Evolutionary conservation across 345 rosid genomes (phyloP).

Genomic region (Xanthoceras sorbifolium): DNA sequence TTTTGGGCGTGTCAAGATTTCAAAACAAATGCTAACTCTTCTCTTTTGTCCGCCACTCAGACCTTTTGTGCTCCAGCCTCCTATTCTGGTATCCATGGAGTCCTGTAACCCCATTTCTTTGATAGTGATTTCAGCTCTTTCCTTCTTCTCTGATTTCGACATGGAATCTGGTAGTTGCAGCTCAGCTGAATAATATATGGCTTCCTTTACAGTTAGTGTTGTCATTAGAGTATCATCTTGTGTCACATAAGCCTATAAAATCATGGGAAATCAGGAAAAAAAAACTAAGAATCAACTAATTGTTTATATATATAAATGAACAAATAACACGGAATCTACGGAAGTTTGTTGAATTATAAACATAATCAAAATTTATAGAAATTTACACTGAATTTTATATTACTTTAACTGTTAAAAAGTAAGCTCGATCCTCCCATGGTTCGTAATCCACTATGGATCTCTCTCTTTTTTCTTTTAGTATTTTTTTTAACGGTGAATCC

Average conservation of each 20-base stretch:
- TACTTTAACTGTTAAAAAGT: too few species aligned
- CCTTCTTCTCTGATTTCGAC: constrained; percentile 40
- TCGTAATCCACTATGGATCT: too few species aligned
- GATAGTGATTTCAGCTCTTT: constrained; percentile 50
- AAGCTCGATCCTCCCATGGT: too few species aligned
- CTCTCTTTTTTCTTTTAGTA: too few species aligned
- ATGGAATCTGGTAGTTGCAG: constrained; percentile 54
- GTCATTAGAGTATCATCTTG: constrained; percentile 48
- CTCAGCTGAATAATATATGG: constrained; percentile 53
- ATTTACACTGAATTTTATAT: too few species aligned
- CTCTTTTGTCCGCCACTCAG: constrained; percentile 60
- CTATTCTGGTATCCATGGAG: constrained; percentile 47
- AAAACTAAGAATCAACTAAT: too few species aligned
- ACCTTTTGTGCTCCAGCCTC: constrained; percentile 50
- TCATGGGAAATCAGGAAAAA: neutral
- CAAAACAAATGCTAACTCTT: constrained; percentile 59
- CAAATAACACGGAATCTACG: too few species aligned
- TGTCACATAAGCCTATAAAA: constrained; percentile 52
- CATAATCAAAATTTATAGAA: too few species aligned
- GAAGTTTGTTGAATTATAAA: too few species aligned
- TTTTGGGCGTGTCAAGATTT: constrained; percentile 49
- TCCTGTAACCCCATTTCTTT: constrained; percentile 56
- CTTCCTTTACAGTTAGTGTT: constrained; percentile 48
- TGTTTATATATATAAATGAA: too few species aligned
- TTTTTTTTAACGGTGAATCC: too few species aligned